Conservation (phyloP, 306 rosid species). For the Cicer bijugum region DNA sequence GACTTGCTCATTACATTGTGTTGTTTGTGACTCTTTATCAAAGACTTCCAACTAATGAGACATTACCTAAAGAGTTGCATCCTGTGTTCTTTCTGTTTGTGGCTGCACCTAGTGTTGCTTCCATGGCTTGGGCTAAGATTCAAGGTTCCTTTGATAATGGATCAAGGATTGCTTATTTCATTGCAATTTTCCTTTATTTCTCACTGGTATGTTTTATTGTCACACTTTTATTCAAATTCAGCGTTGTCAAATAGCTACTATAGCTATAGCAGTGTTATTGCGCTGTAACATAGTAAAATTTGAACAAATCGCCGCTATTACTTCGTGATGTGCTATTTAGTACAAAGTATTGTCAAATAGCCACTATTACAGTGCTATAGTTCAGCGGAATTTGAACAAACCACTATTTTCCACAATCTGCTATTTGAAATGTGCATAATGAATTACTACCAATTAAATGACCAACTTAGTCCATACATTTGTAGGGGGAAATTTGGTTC, state of each 20-base stretch:
- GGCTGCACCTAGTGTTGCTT: slow-evolving; percentile 95
- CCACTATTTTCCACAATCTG: too few species aligned
- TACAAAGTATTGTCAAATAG: too few species aligned
- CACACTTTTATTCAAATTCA: background rate
- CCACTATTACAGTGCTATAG: too few species aligned
- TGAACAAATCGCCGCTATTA: too few species aligned
- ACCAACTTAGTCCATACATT: background rate
- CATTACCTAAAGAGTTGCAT: slow-evolving; percentile 91
- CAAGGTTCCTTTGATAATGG: slow-evolving; percentile 83
- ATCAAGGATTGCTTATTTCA: slow-evolving; percentile 74
- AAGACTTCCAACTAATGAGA: slow-evolving; percentile 84
- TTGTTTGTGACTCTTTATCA: slow-evolving; percentile 90
- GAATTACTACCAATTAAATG: background rate
- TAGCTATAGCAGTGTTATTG: too few species aligned
- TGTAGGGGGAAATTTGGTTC: background rate
- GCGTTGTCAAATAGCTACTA: too few species aligned
- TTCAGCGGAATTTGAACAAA: too few species aligned
- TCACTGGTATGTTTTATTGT: slow-evolving; percentile 63
- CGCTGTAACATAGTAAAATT: too few species aligned
- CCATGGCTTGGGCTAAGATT: slow-evolving; percentile 88
- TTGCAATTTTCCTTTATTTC: slow-evolving; percentile 84
- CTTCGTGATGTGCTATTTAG: too few species aligned
- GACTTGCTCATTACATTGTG: slow-evolving; percentile 80
- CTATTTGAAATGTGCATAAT: background rate
- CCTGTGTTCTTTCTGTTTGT: slow-evolving; percentile 92